Evolutionary conservation across 2,329 filamentous ascomycete genomes (phyloP).

Genomic region (Botrytis medusae): DNA sequence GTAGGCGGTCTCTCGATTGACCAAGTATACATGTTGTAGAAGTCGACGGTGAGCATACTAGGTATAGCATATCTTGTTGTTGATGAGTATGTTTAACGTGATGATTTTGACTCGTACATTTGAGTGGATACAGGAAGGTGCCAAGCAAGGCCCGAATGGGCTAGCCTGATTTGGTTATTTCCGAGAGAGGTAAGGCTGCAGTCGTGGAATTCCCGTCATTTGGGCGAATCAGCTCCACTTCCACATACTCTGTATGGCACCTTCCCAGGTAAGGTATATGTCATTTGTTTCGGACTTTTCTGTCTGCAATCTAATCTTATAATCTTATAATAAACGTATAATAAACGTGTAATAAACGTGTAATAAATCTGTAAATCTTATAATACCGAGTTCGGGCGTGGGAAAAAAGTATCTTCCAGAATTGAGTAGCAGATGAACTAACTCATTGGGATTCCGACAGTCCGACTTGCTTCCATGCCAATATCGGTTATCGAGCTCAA

Average conservation of each 20-base stretch:
- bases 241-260: background rate
- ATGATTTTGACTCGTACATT: background rate
- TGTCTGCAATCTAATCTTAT: conserved; percentile 11
- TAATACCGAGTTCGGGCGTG: too few species aligned
- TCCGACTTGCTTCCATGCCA: background rate
- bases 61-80: background rate
- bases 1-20: background rate
- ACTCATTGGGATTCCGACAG: background rate
- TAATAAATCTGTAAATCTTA: background rate
- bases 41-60: background rate
- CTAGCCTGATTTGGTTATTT: background rate
- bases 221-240: background rate
- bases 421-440: background rate
- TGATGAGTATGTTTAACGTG: background rate
- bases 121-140: background rate
- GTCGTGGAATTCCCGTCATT: background rate
- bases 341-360: background rate
- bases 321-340: conserved; percentile 6
- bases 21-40: background rate
- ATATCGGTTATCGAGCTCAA: background rate
- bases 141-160: background rate
- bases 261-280: background rate
- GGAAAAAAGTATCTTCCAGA: background rate
- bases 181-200: background rate
- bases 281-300: background rate